phyloP scores from a whole-genome alignment of 441 rosid species.

The Isatis lusitanica region DNA sequence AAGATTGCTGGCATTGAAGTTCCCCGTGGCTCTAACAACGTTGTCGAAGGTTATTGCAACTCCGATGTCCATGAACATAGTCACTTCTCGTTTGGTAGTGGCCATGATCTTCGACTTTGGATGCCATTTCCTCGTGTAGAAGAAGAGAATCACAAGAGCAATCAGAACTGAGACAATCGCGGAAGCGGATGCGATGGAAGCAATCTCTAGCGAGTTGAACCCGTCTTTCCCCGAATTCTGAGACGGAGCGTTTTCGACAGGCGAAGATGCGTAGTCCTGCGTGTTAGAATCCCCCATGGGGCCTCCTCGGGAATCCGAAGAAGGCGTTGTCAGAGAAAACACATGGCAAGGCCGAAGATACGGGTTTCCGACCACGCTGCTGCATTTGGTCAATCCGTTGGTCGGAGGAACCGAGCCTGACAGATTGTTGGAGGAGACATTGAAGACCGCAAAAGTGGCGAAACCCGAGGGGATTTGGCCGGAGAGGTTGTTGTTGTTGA shows the following conservation, averaged over 20 bases:
- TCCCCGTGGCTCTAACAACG: slow-evolving; percentile 77
- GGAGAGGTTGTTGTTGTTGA: slow-evolving; percentile 53
- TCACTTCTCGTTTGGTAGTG: slow-evolving; percentile 62
- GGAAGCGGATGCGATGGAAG: slow-evolving; percentile 77
- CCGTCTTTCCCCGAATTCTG: slow-evolving; percentile 26
- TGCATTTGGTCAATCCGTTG: slow-evolving; percentile 37
- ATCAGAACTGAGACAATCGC: slow-evolving; percentile 78
- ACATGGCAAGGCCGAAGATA: slow-evolving; percentile 43
- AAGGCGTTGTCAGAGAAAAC: slow-evolving; percentile 33
- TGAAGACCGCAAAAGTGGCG: slow-evolving; percentile 40
- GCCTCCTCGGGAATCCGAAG: slow-evolving; percentile 37
- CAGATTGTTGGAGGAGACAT: slow-evolving; percentile 51
- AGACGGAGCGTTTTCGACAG: slow-evolving; percentile 33
- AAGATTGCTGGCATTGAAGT: slow-evolving; percentile 79
- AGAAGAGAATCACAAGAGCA: slow-evolving; percentile 63
- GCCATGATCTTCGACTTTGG: slow-evolving; percentile 55
- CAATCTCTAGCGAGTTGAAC: slow-evolving; percentile 77
- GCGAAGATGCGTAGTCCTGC: slow-evolving; percentile 37
- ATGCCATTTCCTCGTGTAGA: slow-evolving; percentile 68
- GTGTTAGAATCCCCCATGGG: slow-evolving; percentile 27
- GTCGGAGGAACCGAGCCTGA: slow-evolving; percentile 45
- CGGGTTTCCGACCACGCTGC: slow-evolving; percentile 40
- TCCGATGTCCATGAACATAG: slow-evolving; percentile 66
- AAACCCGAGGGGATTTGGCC: slow-evolving; percentile 50
- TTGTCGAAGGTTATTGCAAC: slow-evolving; percentile 71